Conservation (phyloP, 2,329 filamentous ascomycete genomes). For the Tolypocladium amazonense region DNA sequence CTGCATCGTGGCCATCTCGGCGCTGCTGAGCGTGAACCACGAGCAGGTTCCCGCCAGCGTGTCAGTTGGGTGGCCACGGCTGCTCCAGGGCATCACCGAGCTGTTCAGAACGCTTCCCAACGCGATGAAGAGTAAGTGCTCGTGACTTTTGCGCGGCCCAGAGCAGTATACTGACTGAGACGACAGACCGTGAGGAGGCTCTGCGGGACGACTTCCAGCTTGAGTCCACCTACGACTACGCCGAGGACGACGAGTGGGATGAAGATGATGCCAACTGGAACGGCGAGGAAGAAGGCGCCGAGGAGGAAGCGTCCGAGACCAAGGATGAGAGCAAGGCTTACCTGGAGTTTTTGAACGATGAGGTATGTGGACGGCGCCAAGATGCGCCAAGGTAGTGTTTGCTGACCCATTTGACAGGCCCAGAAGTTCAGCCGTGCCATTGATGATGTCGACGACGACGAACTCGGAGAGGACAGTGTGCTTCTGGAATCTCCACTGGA, state of each 20-base stretch:
- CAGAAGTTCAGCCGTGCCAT: conserved; percentile 69
- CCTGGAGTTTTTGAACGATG: conserved; percentile 89
- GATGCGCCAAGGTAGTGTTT: too few relatives aligned
- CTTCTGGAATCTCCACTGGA: conserved; percentile 90
- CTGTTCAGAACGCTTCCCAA: conserved; percentile 86
- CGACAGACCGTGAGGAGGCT: conserved; percentile 73
- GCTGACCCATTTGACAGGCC: conserved; percentile 38
- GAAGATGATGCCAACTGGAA: conserved; percentile 78
- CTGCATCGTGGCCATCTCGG: conserved; percentile 85
- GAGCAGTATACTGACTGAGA: conserved; percentile 13
- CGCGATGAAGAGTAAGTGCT: conserved; percentile 68
- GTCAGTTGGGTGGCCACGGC: conserved; percentile 85
- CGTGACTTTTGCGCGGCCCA: neutral
- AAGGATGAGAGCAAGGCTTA: conserved; percentile 92
- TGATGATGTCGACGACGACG: conserved; percentile 67
- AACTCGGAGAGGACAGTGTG: conserved; percentile 85
- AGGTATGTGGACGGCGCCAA: conserved; percentile 38
- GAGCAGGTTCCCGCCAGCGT: conserved; percentile 86
- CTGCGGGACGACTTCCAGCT: conserved; percentile 77
- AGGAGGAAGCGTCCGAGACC: conserved; percentile 54
- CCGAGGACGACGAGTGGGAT: conserved; percentile 71
- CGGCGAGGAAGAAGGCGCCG: conserved; percentile 59
- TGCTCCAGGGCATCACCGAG: conserved; percentile 78
- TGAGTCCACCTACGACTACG: conserved; percentile 52
- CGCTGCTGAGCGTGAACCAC: conserved; percentile 68